Base-by-base conservation (phyloP, 148 eudicot species). In the Rhododendron williamsianum region DNA sequence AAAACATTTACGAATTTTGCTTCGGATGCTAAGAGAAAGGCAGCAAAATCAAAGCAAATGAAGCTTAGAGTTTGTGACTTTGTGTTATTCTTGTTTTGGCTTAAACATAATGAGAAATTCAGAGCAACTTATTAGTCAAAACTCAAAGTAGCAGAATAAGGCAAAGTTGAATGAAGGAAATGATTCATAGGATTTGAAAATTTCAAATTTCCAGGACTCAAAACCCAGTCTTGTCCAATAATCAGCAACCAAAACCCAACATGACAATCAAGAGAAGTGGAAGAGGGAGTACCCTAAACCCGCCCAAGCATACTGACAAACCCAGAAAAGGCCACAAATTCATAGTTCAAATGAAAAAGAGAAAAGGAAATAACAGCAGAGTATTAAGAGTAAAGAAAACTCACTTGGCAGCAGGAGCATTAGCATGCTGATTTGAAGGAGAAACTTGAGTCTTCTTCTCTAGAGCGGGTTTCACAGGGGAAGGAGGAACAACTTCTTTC, bases 401-500 rank as follows among this genome's bases (percentile, higher is more conserved):
- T 88, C 83, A 92, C 93, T 92, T 90, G 36, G 92, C 87, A 87
- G 91, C 89, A 81, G 93, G 92, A 86, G 90, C 88, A 84, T 36
- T 82, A 48, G 45, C 84, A 72, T 30, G 83, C 80, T 82, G 85
- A 89, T 35, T 71, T 54, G 58, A 77, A 76, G 77, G 85, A 27
- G 72, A 54, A 79, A 41, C 58, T 38, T 81, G 81, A 76, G 63
- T 86, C 82, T 90, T 89, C 82, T 88, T 87, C 86, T 90, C 88
- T 38, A 87, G 87, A 88, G 86, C 87, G 82, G 88, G 83, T 78
- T 82, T 89, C 52, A 81, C 60, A 83, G 85, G 38, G 80, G 86
- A 21, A 80, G 16, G 81, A 83, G 82, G 83, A 78, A 48, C 76
- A 85, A 41, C 80, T 83, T 88, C 92, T 81, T 85, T 86, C 72